Percentiles rank a stretch among this genome's conserved stretches.
Evolutionary conservation across 2,329 filamentous ascomycete genomes (phyloP).

Genomic region (Neopestalotiopsis rosae): DNA sequence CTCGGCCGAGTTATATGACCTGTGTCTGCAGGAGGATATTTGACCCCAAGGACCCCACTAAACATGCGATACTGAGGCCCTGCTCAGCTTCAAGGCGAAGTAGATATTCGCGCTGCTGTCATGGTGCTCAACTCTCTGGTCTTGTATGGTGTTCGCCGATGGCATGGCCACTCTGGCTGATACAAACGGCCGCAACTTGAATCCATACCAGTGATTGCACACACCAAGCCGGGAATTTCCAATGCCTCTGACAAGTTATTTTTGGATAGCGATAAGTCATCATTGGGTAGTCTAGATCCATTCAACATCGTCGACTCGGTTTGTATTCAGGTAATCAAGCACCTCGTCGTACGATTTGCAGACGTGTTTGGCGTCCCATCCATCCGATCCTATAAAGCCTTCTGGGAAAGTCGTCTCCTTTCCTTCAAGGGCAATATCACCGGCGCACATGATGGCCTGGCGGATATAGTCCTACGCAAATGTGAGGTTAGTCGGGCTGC

Average conservation of each 20-base stretch:
- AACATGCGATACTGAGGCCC: background rate
- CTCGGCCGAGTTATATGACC: background rate
- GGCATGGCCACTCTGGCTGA: background rate
- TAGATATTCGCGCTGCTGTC: background rate
- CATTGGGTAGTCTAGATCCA: slow-evolving; percentile 39
- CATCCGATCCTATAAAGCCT: slow-evolving; percentile 44
- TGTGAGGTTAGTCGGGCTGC: background rate
- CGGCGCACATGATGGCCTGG: slow-evolving; percentile 35
- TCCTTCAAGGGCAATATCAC: slow-evolving; percentile 38
- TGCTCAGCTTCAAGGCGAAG: background rate
- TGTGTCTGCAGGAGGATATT: background rate
- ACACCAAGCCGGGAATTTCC: background rate
- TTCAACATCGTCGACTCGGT: slow-evolving; percentile 38
- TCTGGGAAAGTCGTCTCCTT: slow-evolving; percentile 45
- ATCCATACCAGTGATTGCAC: background rate
- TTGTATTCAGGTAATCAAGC: slow-evolving; percentile 38
- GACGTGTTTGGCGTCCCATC: slow-evolving; percentile 49
- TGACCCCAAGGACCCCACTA: background rate
- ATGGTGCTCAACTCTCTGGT: background rate
- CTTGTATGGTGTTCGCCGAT: background rate
- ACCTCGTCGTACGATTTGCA: slow-evolving; percentile 45
- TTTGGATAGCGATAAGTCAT: background rate
- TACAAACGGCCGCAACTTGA: background rate
- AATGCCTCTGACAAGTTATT: background rate
- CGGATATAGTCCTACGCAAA: slow-evolving; percentile 22